Evolutionary conservation across 225 moss, liverwort and hornwort genomes (phyloP).

Genomic region (Thuidium tamariscinum): DNA sequence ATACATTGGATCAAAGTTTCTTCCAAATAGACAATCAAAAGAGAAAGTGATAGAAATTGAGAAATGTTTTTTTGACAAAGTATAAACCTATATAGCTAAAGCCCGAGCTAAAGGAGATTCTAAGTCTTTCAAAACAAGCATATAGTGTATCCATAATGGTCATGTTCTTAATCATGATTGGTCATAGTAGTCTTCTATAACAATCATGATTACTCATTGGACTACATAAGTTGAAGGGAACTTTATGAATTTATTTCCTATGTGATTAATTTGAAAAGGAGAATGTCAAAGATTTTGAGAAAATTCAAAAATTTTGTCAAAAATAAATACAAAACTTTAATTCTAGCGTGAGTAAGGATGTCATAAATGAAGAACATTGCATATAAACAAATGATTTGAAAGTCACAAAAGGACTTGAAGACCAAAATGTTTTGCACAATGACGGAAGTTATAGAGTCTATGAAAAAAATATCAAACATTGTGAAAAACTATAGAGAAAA

Average conservation of each 20-base stretch:
- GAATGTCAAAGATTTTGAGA: background rate
- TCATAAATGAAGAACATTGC: background rate
- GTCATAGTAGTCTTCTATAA: background rate
- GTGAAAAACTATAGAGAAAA: background rate
- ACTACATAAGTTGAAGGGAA: too few relatives aligned
- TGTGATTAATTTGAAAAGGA: background rate
- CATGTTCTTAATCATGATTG: background rate
- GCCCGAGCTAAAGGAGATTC: background rate
- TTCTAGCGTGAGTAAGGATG: background rate
- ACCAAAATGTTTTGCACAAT: background rate
- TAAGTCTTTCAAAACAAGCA: background rate
- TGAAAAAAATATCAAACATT: background rate
- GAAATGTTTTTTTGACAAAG: accelerated
- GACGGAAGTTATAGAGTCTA: background rate
- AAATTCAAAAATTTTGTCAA: background rate
- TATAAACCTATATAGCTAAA: background rate
- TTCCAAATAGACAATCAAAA: background rate
- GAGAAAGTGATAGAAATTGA: background rate
- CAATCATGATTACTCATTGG: accelerated
- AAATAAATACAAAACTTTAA: background rate
- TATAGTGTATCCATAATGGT: background rate
- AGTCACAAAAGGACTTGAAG: background rate
- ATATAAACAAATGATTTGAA: background rate
- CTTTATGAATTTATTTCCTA: background rate
- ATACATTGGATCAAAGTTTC: background rate